Evolutionary conservation across 495 filamentous ascomycete genomes (phyloP).

Genomic region (Penicillium subrubescens): DNA sequence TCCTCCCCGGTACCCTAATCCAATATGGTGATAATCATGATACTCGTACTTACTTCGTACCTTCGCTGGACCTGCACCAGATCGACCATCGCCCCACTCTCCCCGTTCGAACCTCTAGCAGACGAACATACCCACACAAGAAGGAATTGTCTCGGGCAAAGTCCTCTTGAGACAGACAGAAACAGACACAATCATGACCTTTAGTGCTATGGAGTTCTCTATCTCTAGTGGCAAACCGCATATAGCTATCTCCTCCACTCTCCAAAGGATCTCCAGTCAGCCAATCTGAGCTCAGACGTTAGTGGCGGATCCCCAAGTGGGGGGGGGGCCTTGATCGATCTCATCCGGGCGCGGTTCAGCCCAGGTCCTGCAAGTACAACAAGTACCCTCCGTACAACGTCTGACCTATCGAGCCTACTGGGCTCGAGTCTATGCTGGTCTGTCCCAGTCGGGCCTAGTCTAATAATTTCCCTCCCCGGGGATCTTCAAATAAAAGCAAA

Average conservation of each 20-base stretch:
- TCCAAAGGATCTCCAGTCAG: neutral
- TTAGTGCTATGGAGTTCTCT: neutral
- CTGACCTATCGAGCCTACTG: slow-evolving; percentile 5
- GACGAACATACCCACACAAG: no score
- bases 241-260: neutral
- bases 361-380: neutral
- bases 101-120: no score
- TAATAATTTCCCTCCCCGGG: neutral
- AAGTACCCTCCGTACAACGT: slow-evolving; percentile 7
- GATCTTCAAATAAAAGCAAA: slow-evolving; percentile 3
- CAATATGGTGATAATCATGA: neutral
- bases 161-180: neutral
- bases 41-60: neutral
- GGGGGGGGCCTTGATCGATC: slow-evolving; percentile 14
- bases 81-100: slow-evolving; percentile 5
- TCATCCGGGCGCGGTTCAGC: neutral
- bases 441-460: slow-evolving; percentile 8
- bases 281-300: slow-evolving; percentile 15
- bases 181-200: neutral
- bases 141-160: neutral
- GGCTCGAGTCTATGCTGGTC: slow-evolving; percentile 3
- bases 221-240: neutral
- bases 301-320: slow-evolving; percentile 8
- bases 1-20: neutral
- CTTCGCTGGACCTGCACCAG: neutral